phyloP scores from a whole-genome alignment of 2,329 filamentous ascomycete species.

The Trichoderma sp. region DNA sequence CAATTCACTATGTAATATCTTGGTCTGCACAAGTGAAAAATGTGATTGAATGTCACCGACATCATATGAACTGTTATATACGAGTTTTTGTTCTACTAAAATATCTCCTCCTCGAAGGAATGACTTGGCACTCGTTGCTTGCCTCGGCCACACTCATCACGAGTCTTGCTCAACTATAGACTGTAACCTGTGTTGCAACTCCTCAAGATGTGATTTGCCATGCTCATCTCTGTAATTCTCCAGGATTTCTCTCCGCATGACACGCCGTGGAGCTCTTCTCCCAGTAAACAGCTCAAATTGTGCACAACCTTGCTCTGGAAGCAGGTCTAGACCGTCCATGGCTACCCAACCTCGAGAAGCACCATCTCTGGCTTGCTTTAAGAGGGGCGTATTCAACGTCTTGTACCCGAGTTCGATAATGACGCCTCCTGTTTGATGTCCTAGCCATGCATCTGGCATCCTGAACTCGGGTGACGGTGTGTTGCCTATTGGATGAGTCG shows the following conservation, averaged over 20 bases:
- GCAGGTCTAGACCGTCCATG: conserved; percentile 6
- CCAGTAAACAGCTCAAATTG: conserved; percentile 14
- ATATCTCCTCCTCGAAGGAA: background rate
- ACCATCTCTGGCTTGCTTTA: conserved; percentile 5
- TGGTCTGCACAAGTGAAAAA: background rate
- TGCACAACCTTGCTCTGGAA: conserved; percentile 11
- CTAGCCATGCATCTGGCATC: conserved; percentile 2
- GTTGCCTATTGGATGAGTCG: conserved; percentile 11
- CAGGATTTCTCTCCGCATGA: conserved; percentile 15
- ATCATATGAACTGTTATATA: background rate
- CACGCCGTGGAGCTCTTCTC: conserved; percentile 6
- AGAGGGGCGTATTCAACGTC: conserved; percentile 8
- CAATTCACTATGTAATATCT: too few species aligned
- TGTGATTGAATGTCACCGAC: background rate
- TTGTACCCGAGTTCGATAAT: conserved; percentile 11
- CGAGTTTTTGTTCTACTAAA: background rate
- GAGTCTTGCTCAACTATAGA: conserved; percentile 13
- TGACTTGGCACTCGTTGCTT: background rate
- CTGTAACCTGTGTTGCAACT: conserved; percentile 10
- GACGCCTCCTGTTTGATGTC: conserved; percentile 5
- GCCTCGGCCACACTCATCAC: background rate
- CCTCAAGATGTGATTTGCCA: conserved; percentile 7
- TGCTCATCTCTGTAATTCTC: conserved; percentile 13
- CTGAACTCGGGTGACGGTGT: conserved; percentile 7
- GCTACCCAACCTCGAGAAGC: conserved; percentile 11